Percentiles rank a stretch among this genome's conserved stretches.
Conservation (phyloP, 164 flowering plant genomes). For the Saururus chinensis region DNA sequence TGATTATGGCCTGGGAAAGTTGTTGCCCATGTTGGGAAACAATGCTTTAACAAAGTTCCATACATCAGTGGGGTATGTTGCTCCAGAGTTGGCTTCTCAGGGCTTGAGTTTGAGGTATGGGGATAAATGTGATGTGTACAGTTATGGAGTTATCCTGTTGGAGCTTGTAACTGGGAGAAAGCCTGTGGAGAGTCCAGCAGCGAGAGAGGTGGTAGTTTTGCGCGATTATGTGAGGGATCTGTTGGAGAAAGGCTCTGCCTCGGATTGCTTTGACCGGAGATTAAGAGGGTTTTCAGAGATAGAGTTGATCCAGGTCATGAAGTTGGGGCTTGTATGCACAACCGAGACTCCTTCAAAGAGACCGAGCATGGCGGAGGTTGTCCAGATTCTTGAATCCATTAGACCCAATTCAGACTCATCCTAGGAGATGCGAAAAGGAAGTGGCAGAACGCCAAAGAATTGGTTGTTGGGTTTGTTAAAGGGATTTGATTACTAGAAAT, state of each 20-base stretch:
- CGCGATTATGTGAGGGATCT: constrained; percentile 66
- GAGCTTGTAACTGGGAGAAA: constrained; percentile 93
- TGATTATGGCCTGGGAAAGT: constrained; percentile 70
- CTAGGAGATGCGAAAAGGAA: constrained; percentile 1
- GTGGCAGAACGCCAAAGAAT: neutral
- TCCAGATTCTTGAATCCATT: constrained; percentile 87
- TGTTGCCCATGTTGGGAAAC: constrained; percentile 65
- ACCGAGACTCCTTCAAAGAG: constrained; percentile 66
- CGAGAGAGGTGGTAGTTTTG: constrained; percentile 62
- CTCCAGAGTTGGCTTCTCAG: constrained; percentile 78
- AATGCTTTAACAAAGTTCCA: constrained; percentile 60
- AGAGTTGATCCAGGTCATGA: constrained; percentile 90
- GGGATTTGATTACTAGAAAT: constrained; percentile 3
- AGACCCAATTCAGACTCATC: constrained; percentile 40
- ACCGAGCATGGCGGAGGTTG: constrained; percentile 98
- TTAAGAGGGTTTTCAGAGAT: constrained; percentile 66
- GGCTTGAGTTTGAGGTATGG: constrained; percentile 46
- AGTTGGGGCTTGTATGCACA: constrained; percentile 80
- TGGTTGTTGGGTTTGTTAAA: constrained; percentile 5
- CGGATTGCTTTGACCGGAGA: constrained; percentile 70
- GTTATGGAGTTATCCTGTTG: constrained; percentile 80
- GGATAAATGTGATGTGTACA: constrained; percentile 90
- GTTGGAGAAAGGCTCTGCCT: constrained; percentile 63
- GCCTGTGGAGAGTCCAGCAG: constrained; percentile 71
- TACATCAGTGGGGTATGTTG: constrained; percentile 79